Evolutionary conservation across 306 rosid species (phyloP), one percentile per base, ranked within the genome.

Genomic region (Vachellia collinsii): DNA sequence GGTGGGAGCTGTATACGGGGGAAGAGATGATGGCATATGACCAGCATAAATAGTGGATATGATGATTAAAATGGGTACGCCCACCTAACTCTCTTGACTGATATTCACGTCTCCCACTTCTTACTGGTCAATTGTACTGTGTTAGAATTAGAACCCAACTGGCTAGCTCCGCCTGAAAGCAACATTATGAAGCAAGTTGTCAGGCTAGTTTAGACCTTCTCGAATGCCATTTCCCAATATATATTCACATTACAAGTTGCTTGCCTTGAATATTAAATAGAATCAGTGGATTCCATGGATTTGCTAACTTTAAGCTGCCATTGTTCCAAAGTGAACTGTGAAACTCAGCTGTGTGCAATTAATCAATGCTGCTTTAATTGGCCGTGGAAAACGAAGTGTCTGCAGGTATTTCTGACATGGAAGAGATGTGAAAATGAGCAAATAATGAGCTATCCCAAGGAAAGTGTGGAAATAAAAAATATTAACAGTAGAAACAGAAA

Each of bases 11-110:
- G 2, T 29, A 29, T 29, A n/a, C 34, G 1, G 2, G 34, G 34
- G 34, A 29, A 29, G 1, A 29, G 34, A 29, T 29, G 2, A 29
- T 29, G 42, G 14, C 51, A 11, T 47, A 11, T 47, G 51, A 38
- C 42, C 42, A 38, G 6, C 42, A 38, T 4, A 38, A 66, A 38
- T 66, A 66, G 48, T 14, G 72, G 48, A 66, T 39, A 41, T 53
- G 76, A 38, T 75, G 47, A 66, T 51, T 58, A 58, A 75, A 19
- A 75, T 81, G 51, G 56, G 56, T 34, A 29, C 10, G 20, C 74
- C 37, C 51, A 53, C 58, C 36, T 65, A 29, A 12, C 75, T 42
- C 29, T 20, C 29, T 23, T 14, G 37, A 65, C 38, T 53, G 50
- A 74, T 25, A 19, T 53, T 65, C 22, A 65, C 50, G 48, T 63